Base-by-base conservation (phyloP, 2,329 filamentous ascomycete genomes). In the Exophiala lecanii-corni region DNA sequence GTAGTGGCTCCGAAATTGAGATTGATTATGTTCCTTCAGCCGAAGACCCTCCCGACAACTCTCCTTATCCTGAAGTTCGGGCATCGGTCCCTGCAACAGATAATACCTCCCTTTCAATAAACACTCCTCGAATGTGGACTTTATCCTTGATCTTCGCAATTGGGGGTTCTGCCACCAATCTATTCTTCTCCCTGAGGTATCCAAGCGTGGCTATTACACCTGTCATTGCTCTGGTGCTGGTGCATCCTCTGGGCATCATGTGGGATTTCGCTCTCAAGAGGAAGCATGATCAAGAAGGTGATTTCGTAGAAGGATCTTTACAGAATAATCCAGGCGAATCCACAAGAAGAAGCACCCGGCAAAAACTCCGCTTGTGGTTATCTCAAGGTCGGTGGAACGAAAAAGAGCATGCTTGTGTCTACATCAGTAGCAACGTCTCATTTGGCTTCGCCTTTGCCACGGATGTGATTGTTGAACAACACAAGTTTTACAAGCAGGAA, bases 371-470 rank as follows among this genome's bases (percentile, higher is more conserved):
- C 35, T 69, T 84, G 25, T 92, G 86, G 86, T 70, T 91, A 19
- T 81, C 80, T 1, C 86, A 91, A 63, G 86, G 86, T 2, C 74
- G 70, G 25, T 92, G 87, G 87, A 92, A 92, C 59, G 82, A 89
- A 60, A 92, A 92, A 62, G 86, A 92, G 62, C 87, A 92, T 62
- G 86, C 83, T 31, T 92, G 86, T 59, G 86, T 92, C 39, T 92
- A 92, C 56, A 87, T 92, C 55, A 88, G 84, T 70, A 91, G 86
- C 66, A 92, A 92, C 59, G 86, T 92, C 31, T 88, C 86, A 15
- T 92, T 92, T 61, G 87, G 86, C 2, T 92, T 92, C 64, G 86
- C 87, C 18, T 92, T 92, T 65, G 86, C 86, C 5, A 92, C 87
- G 19, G 86, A 92, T 67, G 84, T 75, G 43, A 92, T 94, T 55